Evolutionary conservation across 2,329 filamentous ascomycete species (phyloP), one percentile per base, ranked within the genome.

Genomic region (Cadophora gregata): DNA sequence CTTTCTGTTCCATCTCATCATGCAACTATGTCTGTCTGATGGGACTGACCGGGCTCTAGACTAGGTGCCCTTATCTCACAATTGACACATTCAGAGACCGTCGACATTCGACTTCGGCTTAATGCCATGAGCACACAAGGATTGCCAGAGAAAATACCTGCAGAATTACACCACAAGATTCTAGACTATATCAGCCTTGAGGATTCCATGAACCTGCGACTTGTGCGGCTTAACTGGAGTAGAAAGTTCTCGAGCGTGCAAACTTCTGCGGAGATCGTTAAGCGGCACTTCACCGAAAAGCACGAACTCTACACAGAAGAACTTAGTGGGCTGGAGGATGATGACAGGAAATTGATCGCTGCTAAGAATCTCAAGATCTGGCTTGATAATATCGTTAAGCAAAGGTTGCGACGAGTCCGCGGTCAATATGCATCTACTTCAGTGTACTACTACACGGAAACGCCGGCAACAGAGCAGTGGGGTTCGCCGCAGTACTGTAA

Each of bases 141-240:
- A 31, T 69, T 72, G 19, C 65, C 61, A 31, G 56, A 33, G 19
- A 55, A 56, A 5, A 25, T 76, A 9, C 74, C 72, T 9, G 24
- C 63, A 4, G 75, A 76, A 24, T 29, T 76, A 42, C 42, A 73
- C 24, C 36, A 68, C 3, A 38, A 27, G 27, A 64, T 76, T 14
- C 47, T 67, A 9, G 36, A 63, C 6, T 42, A 71, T 59, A 66
- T 77, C 27, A 64, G 71, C 24, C 68, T 74, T 7, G 70, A 73
- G 27, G 74, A 75, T 53, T 31, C 72, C 8, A 38, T 73, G 47
- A 59, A 33, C n/a, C 58, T 71, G n/a, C 67, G 69, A 24, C 58
- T 55, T n/a, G 73, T 76, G 25, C 73, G 65, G 36, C 66, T 31
- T 7, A 24, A 24, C 33, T 76, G 75, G 75, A 66, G 67, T n/a